phyloP scores from a whole-genome alignment of 768 basidiomycete genomes.

The Ramaria rubella region DNA sequence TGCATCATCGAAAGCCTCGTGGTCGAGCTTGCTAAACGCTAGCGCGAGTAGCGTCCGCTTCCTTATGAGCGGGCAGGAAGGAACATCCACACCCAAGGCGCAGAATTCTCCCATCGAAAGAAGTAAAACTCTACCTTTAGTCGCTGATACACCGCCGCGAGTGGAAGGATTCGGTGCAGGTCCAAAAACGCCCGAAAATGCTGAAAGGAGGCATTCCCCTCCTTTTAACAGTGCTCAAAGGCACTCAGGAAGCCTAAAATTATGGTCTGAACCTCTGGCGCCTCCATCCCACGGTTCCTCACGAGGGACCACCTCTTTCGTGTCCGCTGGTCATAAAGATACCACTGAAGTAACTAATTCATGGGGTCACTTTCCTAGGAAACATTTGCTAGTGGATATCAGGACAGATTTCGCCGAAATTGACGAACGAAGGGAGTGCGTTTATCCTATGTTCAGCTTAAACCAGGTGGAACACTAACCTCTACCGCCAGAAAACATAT shows the following conservation, averaged over 20 bases:
- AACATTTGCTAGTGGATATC: not conserved
- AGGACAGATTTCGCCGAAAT: not conserved
- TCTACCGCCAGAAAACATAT: too few relatives aligned
- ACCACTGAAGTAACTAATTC: conserved; percentile 11
- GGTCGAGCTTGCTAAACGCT: conserved; percentile 73
- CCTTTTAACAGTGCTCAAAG: not conserved
- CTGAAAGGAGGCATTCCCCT: not conserved
- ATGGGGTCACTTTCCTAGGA: not conserved
- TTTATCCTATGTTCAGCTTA: conserved; percentile 2
- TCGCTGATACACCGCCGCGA: conserved; percentile 2
- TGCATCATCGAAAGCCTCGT: conserved; percentile 66
- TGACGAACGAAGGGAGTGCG: conserved; percentile 16
- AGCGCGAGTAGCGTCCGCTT: conserved; percentile 51
- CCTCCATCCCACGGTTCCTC: conserved; percentile 21
- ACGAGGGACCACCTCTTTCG: conserved; percentile 34
- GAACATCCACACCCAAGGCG: conserved; percentile 37
- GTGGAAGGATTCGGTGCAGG: conserved; percentile 21
- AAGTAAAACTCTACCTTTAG: conserved; percentile 14
- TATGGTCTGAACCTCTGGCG: not conserved
- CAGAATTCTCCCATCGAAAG: conserved; percentile 35
- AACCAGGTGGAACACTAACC: too few relatives aligned
- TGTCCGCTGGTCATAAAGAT: conserved; percentile 31
- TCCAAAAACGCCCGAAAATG: conserved; percentile 6
- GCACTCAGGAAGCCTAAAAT: not conserved
- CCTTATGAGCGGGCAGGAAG: conserved; percentile 57